These are phyloP conservation scores for Vitis rotundifolia DNA, from an alignment of 164 flowering plant genomes.

Conservation along the genomic window DNA sequence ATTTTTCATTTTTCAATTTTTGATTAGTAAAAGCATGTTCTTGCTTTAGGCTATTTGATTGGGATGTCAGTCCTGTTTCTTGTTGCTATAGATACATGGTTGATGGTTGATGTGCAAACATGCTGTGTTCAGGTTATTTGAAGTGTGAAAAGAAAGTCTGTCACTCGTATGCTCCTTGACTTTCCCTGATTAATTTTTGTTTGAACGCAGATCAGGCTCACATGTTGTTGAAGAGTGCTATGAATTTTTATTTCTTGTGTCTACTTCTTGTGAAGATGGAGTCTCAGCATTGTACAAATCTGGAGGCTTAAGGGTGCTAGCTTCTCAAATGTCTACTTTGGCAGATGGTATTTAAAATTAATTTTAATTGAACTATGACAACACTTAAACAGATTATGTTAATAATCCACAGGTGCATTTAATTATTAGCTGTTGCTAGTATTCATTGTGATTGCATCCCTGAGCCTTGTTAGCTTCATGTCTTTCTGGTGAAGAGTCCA, in stretches of 20 bases:
- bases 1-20: no score
- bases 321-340: slow-evolving; percentile 49
- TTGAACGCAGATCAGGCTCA: slow-evolving; percentile 45
- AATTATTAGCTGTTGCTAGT: not conserved
- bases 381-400: not conserved
- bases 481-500: not conserved
- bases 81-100: not conserved
- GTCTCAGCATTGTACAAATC: slow-evolving; percentile 45
- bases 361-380: not conserved
- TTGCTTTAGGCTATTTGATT: no score
- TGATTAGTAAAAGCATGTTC: no score
- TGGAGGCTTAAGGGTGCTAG: slow-evolving; percentile 62
- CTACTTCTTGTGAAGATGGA: slow-evolving; percentile 60
- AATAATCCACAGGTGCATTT: not conserved
- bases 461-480: not conserved
- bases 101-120: not conserved
- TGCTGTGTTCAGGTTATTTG: not conserved
- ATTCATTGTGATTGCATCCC: not conserved
- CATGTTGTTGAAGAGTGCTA: slow-evolving; percentile 66
- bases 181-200: not conserved
- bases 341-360: slow-evolving; percentile 56
- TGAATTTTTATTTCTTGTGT: slow-evolving; percentile 68
- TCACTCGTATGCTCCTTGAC: not conserved
- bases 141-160: not conserved
- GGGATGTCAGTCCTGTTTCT: not conserved